Conservation (phyloP, 164 flowering plant species). For the Platanus orientalis region DNA sequence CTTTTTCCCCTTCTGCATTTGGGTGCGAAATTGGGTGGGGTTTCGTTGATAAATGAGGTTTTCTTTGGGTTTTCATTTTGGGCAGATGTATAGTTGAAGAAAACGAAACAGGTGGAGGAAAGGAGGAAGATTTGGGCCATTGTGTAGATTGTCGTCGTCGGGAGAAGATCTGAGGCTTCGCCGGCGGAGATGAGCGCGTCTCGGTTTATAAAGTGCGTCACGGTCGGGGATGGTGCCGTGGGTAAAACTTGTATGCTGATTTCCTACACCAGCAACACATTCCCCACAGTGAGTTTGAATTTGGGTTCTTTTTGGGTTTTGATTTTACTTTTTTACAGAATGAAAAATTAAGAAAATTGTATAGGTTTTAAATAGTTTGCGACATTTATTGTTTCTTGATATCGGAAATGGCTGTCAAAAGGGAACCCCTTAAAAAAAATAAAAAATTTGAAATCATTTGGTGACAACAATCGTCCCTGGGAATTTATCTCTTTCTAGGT, state of each 20-base stretch:
- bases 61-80: conserved; percentile 8
- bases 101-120: not conserved
- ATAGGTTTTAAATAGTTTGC: too few relatives aligned
- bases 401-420: conserved; percentile 3
- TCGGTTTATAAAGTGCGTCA: conserved; percentile 79
- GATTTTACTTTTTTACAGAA: not conserved
- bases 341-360: not conserved
- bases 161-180: conserved; percentile 7
- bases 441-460: too few relatives aligned
- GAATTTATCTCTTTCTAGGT: too few relatives aligned
- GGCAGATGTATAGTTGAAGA: conserved; percentile 20
- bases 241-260: conserved; percentile 87
- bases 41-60: conserved; percentile 10
- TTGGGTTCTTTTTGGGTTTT: not conserved
- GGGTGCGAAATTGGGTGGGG: conserved; percentile 4
- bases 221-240: conserved; percentile 86
- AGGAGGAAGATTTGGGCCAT: not conserved
- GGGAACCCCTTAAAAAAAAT: too few relatives aligned
- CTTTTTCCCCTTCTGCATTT: not conserved
- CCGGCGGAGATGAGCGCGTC: conserved; percentile 58
- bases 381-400: not conserved
- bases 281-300: conserved; percentile 58
- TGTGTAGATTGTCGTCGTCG: not conserved
- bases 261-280: conserved; percentile 82
- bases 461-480: too few relatives aligned